Conservation (phyloP, 257 asterid species). For the Plantago elongata region DNA sequence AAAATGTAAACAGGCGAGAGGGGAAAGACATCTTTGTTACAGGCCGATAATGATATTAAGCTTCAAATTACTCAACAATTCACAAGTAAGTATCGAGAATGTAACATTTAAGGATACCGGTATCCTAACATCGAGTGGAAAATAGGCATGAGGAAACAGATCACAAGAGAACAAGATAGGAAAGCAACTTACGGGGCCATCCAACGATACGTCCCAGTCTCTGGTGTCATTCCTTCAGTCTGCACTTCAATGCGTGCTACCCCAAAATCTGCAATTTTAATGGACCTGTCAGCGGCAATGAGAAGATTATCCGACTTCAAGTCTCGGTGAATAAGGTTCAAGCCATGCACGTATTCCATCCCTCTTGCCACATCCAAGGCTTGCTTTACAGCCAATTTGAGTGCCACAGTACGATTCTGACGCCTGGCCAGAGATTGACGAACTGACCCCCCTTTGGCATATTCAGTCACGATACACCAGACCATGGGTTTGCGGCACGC, state of each 20-base stretch:
- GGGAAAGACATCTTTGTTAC: background rate
- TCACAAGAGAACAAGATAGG: background rate
- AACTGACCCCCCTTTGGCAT: constrained; percentile 96
- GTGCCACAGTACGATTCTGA: constrained; percentile 80
- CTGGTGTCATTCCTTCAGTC: constrained; percentile 99
- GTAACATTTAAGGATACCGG: background rate
- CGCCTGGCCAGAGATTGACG: constrained; percentile 83
- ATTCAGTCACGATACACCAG: constrained; percentile 97
- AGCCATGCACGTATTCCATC: constrained; percentile 90
- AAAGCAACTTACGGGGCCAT: constrained; percentile 94
- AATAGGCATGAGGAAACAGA: background rate
- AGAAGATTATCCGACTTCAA: constrained; percentile 94
- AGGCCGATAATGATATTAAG: constrained; percentile 3
- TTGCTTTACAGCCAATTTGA: constrained; percentile 97
- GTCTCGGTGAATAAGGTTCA: constrained; percentile 87
- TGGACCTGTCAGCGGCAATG: constrained; percentile 84
- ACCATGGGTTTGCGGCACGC: constrained; percentile 96
- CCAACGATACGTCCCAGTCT: constrained; percentile 99
- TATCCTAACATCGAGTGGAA: constrained; percentile 1
- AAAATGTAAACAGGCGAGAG: no score
- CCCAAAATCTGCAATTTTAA: constrained; percentile 96
- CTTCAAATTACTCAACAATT: background rate
- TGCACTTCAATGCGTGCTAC: constrained; percentile 97
- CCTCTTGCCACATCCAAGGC: constrained; percentile 98
- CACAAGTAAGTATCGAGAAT: background rate